Conservation (phyloP, 371 early-diverging fungal genomes). For the Mortierella sp. region DNA sequence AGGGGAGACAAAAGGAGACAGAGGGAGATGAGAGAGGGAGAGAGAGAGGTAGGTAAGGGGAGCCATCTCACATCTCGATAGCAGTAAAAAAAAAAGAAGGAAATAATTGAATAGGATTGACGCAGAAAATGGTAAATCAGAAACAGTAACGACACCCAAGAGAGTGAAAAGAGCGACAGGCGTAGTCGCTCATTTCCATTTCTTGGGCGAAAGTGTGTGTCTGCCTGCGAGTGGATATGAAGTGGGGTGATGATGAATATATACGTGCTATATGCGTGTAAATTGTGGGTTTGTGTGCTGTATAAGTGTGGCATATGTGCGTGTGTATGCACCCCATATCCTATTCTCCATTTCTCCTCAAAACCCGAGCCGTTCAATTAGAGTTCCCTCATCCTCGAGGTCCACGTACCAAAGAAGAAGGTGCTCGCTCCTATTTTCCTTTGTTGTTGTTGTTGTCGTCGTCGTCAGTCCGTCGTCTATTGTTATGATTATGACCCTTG, state of each 20-base stretch:
- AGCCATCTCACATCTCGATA: conserved; percentile 19
- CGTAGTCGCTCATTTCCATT: not conserved
- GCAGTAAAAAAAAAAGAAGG: conserved; percentile 2
- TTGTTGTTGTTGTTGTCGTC: conserved; percentile 1
- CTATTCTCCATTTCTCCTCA: not conserved
- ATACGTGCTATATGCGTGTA: not conserved
- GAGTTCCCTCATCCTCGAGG: conserved; percentile 30
- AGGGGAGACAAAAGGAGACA: not conserved
- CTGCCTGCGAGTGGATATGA: not conserved
- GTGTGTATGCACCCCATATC: not conserved
- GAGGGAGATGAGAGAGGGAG: not conserved
- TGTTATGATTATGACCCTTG: conserved; percentile 4
- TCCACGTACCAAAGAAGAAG: conserved; percentile 10
- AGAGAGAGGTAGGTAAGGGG: not conserved
- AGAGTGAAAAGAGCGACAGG: not conserved
- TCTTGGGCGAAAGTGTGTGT: not conserved
- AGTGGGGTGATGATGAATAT: not conserved
- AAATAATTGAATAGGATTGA: conserved; percentile 17
- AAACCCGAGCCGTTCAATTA: conserved; percentile 5
- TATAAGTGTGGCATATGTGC: not conserved
- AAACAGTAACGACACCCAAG: not conserved
- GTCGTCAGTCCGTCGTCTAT: too few relatives aligned
- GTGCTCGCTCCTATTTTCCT: conserved; percentile 7
- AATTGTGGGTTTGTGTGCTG: too few relatives aligned
- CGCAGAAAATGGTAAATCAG: not conserved